Evolutionary conservation across 2,329 filamentous ascomycete genomes (phyloP), one percentile per base, ranked within the genome.

Genomic region (Leptographium procerum): DNA sequence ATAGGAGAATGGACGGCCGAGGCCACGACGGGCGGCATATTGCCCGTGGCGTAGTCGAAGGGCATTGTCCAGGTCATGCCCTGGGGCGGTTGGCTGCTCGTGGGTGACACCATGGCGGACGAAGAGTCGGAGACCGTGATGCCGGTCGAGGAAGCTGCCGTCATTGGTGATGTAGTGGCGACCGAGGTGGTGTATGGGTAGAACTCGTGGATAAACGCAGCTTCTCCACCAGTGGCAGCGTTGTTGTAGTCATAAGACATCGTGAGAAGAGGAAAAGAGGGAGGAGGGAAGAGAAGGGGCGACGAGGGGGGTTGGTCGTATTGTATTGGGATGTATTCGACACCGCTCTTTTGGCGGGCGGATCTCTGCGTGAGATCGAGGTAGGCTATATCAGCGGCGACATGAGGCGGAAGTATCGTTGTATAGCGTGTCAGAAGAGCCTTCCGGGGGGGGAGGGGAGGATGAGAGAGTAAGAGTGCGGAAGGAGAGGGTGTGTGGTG

Each of bases 181-280:
- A 60, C 57, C 51, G 63, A 63, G 13, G 60, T 57, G 65, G 70
- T 74, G 74, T 73, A 75, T 70, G 67, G 61, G 61, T 75, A 76
- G 64, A 75, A 77, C 68, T 85, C 75, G 68, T 85, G 82, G 68
- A 85, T 69, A 68, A 85, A 77, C 69, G 76, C 79, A 70, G 66
- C 66, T 54, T 85, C 81, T 71, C 76, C 77, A 71, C 75, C 76
- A 69, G 75, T 74, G 69, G 73, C 68, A 71, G 51, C 51, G 56
- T 55, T 57, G 45, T 47, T 59, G 59, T 56, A 62, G 45, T 61
- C 60, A 50, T 34, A 61, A 48, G 60, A 53, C 62, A 63, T 63
- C 6, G 19, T 59, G 58, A 45, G n/a, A 55, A 52, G 28, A 52
- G 52, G 40, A 52, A 22, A 33, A 24, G 40, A 28, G 36, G 26